Percentiles rank a stretch among this genome's conserved stretches.
Conservation (phyloP, 495 filamentous ascomycete species). For the Talaromyces ruber region DNA sequence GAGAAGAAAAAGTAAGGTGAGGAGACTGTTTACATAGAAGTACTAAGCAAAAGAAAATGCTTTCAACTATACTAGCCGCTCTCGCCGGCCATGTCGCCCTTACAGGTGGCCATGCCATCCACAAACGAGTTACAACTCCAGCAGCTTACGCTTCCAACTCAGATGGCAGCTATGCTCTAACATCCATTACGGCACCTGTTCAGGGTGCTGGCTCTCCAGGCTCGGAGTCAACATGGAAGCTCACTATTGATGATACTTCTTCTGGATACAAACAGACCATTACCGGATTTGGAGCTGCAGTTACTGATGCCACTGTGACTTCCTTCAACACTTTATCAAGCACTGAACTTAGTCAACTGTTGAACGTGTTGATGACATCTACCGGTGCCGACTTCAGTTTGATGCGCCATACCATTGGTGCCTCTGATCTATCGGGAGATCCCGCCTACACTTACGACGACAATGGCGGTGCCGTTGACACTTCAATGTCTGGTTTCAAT, state of each 20-base stretch:
- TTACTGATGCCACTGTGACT: slow-evolving; percentile 47
- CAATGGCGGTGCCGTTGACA: slow-evolving; percentile 24
- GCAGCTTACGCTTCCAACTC: slow-evolving; percentile 37
- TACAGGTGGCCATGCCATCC: not conserved
- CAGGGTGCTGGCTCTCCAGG: slow-evolving; percentile 31
- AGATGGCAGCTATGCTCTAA: slow-evolving; percentile 35
- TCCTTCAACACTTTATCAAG: slow-evolving; percentile 38
- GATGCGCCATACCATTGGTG: slow-evolving; percentile 46
- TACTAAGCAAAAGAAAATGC: not conserved
- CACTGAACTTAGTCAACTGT: slow-evolving; percentile 25
- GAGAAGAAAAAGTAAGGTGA: not conserved
- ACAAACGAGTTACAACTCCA: slow-evolving; percentile 15
- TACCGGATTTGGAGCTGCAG: slow-evolving; percentile 45
- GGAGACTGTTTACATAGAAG: not conserved
- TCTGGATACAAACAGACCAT: slow-evolving; percentile 41
- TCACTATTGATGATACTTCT: slow-evolving; percentile 39
- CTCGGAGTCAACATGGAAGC: slow-evolving; percentile 34
- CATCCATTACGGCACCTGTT: slow-evolving; percentile 30
- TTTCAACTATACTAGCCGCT: not conserved
- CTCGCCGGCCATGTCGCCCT: not conserved
- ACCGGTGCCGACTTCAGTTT: slow-evolving; percentile 38
- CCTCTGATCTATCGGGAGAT: slow-evolving; percentile 43
- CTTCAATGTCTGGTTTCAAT: slow-evolving; percentile 31
- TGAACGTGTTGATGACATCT: slow-evolving; percentile 28
- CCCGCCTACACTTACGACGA: slow-evolving; percentile 48